Evolutionary conservation across 1,139 yeast genomes (phyloP), one percentile per base, ranked within the genome.

Genomic region (Lodderomyces jiufengensis): DNA sequence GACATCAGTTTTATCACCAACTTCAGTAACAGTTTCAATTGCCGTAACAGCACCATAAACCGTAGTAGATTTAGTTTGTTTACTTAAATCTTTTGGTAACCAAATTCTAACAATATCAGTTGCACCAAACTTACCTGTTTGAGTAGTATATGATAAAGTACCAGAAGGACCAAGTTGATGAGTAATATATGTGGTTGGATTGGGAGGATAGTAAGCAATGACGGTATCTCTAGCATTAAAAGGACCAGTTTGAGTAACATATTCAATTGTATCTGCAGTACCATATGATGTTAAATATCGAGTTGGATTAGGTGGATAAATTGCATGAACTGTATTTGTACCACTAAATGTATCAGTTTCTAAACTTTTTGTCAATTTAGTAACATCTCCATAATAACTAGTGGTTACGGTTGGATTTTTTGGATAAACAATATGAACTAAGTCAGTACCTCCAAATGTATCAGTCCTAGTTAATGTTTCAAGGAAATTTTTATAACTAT

Each of bases 51-150:
- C 24, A 44, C 47, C 40, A 9, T 41, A 29, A 8, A 22, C 20
- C 9, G 45, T 42, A 4, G 23, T 38, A n/a, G 43, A 45, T 5
- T 34, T 37, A 9, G 47, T 42, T 34, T 43, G 37, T 21, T 33
- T 34, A 6, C 29, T 27, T 10, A 59, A n/a, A n/a, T n/a, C n/a
- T n/a, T n/a, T 57, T 22, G 60, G 59, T n/a, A 45, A 46, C 9
- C 45, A 46, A 14, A 54, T 48, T 31, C 43, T 36, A 3, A 53
- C 52, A n/a, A 51, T 44, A 31, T 46, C 47, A 2, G 51, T 47
- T 5, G 38, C 48, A 12, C 41, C 45, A 9, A 36, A 24, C 5
- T 24, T 13, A 8, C 36, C 38, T 3, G 47, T 36, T 9, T 28
- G 18, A 4, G 54, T 43, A n/a, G n/a, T n/a, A n/a, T n/a, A n/a